Percentiles rank a stretch among this genome's conserved stretches.
Evolutionary conservation across 768 basidiomycete genomes (phyloP).

Genomic region (Tylopilus subfusipes): DNA sequence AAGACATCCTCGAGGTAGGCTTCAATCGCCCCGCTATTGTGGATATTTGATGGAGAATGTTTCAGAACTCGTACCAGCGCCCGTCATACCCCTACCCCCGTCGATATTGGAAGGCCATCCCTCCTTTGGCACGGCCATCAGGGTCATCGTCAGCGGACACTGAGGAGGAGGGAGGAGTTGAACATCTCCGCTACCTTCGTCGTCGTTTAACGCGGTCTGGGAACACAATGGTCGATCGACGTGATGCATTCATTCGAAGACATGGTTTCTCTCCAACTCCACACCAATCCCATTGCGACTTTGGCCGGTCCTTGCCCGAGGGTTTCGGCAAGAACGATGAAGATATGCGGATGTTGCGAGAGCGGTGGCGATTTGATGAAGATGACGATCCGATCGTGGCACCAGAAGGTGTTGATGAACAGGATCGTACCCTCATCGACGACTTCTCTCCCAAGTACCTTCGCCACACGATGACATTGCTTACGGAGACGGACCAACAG

Average conservation of each 20-base stretch:
- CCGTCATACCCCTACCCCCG: constrained; percentile 54
- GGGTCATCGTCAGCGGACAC: constrained; percentile 28
- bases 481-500: constrained; percentile 53
- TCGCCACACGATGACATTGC: constrained; percentile 51
- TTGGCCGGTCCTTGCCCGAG: constrained; percentile 28
- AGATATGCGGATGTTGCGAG: constrained; percentile 43
- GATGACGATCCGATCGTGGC: constrained; percentile 58
- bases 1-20: constrained; percentile 79
- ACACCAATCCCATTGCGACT: constrained; percentile 7
- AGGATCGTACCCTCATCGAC: constrained; percentile 65
- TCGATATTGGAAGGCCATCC: constrained; percentile 63
- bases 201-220: constrained; percentile 82
- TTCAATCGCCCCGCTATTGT: neutral
- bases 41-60: constrained; percentile 4
- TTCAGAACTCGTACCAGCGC: constrained; percentile 69
- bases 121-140: constrained; percentile 36
- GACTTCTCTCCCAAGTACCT: constrained; percentile 64
- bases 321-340: constrained; percentile 30
- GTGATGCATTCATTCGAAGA: constrained; percentile 33
- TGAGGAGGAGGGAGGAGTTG: constrained; percentile 21
- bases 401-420: constrained; percentile 62
- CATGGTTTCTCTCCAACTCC: constrained; percentile 19
- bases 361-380: constrained; percentile 66
- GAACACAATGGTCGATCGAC: constrained; percentile 71
- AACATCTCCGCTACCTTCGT: constrained; percentile 45